phyloP scores from a whole-genome alignment of 2,329 filamentous ascomycete species.

The Nemania serpens region DNA sequence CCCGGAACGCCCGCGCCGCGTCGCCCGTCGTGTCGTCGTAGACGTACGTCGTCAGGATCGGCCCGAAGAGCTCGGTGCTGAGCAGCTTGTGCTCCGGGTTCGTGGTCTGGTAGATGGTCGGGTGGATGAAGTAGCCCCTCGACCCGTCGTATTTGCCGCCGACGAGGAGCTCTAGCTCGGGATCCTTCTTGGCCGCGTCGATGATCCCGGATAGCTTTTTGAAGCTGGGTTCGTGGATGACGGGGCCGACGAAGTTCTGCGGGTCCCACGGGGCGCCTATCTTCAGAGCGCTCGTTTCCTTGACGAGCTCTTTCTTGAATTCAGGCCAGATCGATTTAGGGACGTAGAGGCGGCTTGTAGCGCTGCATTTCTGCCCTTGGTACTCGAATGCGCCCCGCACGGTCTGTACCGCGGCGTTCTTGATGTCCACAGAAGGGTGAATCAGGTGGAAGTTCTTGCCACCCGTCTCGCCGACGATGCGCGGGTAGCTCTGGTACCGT shows the following conservation, averaged over 20 bases:
- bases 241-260: slow-evolving; percentile 82
- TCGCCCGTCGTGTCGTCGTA: slow-evolving; percentile 70
- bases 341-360: slow-evolving; percentile 79
- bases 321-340: slow-evolving; percentile 74
- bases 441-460: slow-evolving; percentile 94
- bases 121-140: slow-evolving; percentile 82
- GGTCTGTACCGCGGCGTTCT: slow-evolving; percentile 80
- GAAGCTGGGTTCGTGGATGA: slow-evolving; percentile 83
- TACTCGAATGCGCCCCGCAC: slow-evolving; percentile 88
- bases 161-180: slow-evolving; percentile 71
- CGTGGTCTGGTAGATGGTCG: slow-evolving; percentile 77
- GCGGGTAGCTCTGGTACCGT: slow-evolving; percentile 82
- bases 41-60: slow-evolving; percentile 62
- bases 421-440: slow-evolving; percentile 75
- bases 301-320: slow-evolving; percentile 68
- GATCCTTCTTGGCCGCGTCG: slow-evolving; percentile 77
- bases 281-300: slow-evolving; percentile 72
- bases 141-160: slow-evolving; percentile 79
- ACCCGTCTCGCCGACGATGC: slow-evolving; percentile 87
- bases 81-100: slow-evolving; percentile 77
- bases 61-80: slow-evolving; percentile 73
- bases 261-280: slow-evolving; percentile 72
- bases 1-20: slow-evolving; percentile 58
- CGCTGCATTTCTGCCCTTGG: slow-evolving; percentile 90
- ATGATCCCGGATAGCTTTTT: slow-evolving; percentile 79